These are phyloP conservation scores for Coemansia sp. DNA, from an alignment of 192 early-diverging fungal species.

Conservation along the genomic window DNA sequence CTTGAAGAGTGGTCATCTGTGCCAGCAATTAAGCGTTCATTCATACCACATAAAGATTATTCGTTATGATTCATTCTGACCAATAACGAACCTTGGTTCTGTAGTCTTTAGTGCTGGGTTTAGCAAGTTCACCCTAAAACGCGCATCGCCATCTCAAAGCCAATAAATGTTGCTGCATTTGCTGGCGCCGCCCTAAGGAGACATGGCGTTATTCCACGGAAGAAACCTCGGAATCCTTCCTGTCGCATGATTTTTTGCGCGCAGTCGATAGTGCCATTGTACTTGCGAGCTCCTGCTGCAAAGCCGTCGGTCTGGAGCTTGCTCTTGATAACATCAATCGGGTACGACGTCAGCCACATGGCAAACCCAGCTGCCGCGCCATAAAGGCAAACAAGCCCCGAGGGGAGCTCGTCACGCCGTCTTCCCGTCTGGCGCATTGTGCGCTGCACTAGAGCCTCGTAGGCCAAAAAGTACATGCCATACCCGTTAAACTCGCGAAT, in stretches of 20 bases:
- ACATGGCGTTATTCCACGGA: conserved; percentile 80
- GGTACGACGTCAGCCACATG: conserved; percentile 86
- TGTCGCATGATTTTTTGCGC: conserved; percentile 71
- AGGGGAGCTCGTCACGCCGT: conserved; percentile 71
- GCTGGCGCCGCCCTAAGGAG: conserved; percentile 92
- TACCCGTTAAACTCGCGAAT: conserved; percentile 91
- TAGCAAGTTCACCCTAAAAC: conserved; percentile 21
- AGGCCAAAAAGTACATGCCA: conserved; percentile 90
- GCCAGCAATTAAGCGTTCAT: too few relatives aligned
- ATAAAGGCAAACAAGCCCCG: conserved; percentile 75
- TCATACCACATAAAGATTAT: too few relatives aligned
- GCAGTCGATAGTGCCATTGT: conserved; percentile 78
- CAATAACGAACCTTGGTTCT: neutral
- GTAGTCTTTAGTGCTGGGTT: neutral
- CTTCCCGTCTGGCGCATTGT: conserved; percentile 63
- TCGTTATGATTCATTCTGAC: too few relatives aligned
- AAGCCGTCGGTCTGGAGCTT: conserved; percentile 94
- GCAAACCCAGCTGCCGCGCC: conserved; percentile 85
- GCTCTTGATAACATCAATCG: conserved; percentile 92
- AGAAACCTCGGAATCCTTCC: conserved; percentile 86
- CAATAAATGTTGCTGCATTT: conserved; percentile 93
- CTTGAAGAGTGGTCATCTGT: too few relatives aligned
- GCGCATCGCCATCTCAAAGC: conserved; percentile 76
- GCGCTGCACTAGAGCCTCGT: conserved; percentile 87
- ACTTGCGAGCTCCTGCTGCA: conserved; percentile 62